A percentile compares a stretch with the other conserved stretches of the same genome.
Evolutionary conservation across 2,329 filamentous ascomycete species (phyloP).

Genomic region (Aspergillus felis): DNA sequence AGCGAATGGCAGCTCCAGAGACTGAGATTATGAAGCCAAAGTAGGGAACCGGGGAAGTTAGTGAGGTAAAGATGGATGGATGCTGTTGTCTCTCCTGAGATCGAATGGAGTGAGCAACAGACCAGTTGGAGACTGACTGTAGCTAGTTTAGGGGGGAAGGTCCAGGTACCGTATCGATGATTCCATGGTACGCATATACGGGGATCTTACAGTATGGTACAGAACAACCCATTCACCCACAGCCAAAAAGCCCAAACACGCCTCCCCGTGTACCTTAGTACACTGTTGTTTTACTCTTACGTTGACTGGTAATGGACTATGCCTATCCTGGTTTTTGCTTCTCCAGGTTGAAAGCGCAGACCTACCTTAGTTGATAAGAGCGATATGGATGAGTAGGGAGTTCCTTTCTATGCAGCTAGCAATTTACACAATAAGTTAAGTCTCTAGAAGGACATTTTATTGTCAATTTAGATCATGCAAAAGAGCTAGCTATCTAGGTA

Average conservation of each 20-base stretch:
- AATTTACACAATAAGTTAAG: not conserved
- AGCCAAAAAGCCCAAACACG: not conserved
- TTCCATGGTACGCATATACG: not conserved
- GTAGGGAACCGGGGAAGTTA: constrained; percentile 5
- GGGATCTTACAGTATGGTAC: not conserved
- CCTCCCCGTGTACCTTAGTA: not conserved
- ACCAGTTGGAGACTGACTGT: not conserved
- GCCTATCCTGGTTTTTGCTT: not conserved
- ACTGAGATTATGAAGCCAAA: constrained; percentile 13
- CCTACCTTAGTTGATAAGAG: not conserved
- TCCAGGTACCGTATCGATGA: not conserved
- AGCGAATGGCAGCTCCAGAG: constrained; percentile 16
- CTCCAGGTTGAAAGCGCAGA: not conserved
- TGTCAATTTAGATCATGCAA: not conserved
- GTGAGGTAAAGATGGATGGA: constrained; percentile 2
- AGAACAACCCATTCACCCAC: not conserved
- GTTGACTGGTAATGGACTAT: not conserved
- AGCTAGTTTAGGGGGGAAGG: constrained; percentile 2
- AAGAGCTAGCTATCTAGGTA: not conserved
- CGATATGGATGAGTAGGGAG: not conserved
- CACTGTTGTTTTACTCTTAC: not conserved
- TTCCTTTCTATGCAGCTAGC: not conserved
- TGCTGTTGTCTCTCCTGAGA: constrained; percentile 21
- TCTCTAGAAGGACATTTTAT: not conserved
- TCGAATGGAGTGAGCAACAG: constrained; percentile 5